phyloP scores from a whole-genome alignment of 2,329 filamentous ascomycete genomes.

The Alternaria solani region DNA sequence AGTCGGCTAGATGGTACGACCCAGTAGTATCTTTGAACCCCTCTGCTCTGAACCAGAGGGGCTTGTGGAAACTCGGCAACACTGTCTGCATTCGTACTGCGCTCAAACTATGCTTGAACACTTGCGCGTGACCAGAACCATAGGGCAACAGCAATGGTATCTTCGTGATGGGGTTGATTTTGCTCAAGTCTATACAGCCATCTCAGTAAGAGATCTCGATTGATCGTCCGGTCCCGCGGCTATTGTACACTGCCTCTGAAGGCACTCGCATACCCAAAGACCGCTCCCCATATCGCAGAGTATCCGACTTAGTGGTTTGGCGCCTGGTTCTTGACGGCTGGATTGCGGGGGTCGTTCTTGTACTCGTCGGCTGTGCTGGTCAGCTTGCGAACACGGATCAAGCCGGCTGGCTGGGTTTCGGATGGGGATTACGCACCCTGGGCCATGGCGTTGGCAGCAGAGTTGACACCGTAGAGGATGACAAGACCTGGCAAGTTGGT shows the following conservation, averaged over 20 bases:
- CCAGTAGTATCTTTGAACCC: not conserved
- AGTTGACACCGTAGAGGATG: slow-evolving; percentile 92
- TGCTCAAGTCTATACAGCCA: slow-evolving; percentile 46
- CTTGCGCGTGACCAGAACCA: not conserved
- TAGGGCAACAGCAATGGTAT: not conserved
- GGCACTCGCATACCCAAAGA: slow-evolving; percentile 24
- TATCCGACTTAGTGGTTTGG: slow-evolving; percentile 41
- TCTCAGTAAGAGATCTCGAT: slow-evolving; percentile 24
- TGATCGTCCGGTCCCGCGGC: slow-evolving; percentile 31
- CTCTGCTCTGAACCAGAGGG: not conserved
- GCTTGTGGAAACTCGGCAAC: not conserved
- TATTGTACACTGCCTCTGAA: slow-evolving; percentile 49
- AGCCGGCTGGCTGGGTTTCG: not conserved
- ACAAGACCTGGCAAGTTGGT: slow-evolving; percentile 69
- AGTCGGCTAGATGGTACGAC: not conserved
- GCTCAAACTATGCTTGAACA: not conserved
- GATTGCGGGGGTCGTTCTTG: slow-evolving; percentile 97
- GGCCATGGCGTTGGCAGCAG: slow-evolving; percentile 78
- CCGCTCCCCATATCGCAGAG: slow-evolving; percentile 21
- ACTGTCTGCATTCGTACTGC: not conserved
- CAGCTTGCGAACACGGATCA: slow-evolving; percentile 21
- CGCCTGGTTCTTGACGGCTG: slow-evolving; percentile 51
- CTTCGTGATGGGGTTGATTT: slow-evolving; percentile 24
- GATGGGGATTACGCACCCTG: slow-evolving; percentile 68
- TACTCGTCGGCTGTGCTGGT: slow-evolving; percentile 78